Base-by-base conservation (phyloP, 2,329 filamentous ascomycete genomes). In the Diaporthe citrichinensis region DNA sequence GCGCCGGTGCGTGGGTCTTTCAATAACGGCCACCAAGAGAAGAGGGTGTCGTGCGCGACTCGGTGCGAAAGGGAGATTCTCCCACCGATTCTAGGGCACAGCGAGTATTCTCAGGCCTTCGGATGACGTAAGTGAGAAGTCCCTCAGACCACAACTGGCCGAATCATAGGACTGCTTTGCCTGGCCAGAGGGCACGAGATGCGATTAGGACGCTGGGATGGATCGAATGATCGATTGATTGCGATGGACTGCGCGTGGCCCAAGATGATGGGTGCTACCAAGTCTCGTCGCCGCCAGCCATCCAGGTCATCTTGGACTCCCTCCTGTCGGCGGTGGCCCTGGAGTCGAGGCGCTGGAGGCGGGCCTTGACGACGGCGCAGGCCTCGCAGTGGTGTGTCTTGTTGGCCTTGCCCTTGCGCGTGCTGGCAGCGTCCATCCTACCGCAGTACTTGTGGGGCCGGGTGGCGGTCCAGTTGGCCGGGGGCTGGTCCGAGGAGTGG, bases 301-400 rank as follows among this genome's bases (percentile, higher is more conserved):
- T 17, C 75, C 75, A 77, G 17, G 41, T 36, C 75, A 77, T 77
- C 73, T 77, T 77, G 31, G 74, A 74, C n/a, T 71, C 75, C 39
- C 75, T 65, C 39, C 75, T 67, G 62, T 34, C 72, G 39, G 61
- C 55, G 10, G 41, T 71, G 39, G 73, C 75, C 9, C 28, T 77
- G 17, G 73, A 71, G 15, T 77, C 73, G 20, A 77, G 69, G 4
- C 74, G 44, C 57, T 77, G 62, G 3, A 57, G 12, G 17, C 69
- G 75, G 9, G 75, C 75, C 62, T 75, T 77, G 49, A 73, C 72
- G 39, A 25, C 55, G 6, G 75, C 68, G 59, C 75, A 77, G 23
- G 75, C 75, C 46, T 75, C 75, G 46, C 75, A 77, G n/a, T 58
- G 69, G 25, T 77, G 75, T 14, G 75, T 77, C 73, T 75, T 77